phyloP scores from a whole-genome alignment of 208 protist species.

The Spironucleus salmonicida region DNA sequence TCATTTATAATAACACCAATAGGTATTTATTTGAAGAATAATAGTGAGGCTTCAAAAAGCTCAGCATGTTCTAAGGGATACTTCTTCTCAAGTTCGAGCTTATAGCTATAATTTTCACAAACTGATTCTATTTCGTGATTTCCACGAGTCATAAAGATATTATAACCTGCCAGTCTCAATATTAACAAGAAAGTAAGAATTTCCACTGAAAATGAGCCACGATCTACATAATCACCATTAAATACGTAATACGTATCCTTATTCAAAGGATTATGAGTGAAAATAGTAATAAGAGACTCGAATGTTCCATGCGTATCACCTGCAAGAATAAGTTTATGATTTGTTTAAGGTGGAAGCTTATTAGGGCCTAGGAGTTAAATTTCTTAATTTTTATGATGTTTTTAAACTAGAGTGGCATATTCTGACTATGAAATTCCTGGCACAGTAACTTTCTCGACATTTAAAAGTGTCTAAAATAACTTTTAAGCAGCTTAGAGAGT shows the following conservation, averaged over 20 bases:
- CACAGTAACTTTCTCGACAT: too few relatives aligned
- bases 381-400: too few relatives aligned
- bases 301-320: constrained; percentile 30
- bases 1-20: neutral
- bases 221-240: constrained; percentile 43
- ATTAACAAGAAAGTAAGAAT: constrained; percentile 30
- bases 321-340: neutral
- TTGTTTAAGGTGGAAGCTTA: too few relatives aligned
- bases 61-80: neutral
- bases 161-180: constrained; percentile 23
- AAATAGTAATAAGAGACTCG: neutral
- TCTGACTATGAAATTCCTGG: too few relatives aligned
- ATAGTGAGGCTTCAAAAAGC: neutral
- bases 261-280: neutral
- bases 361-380: too few relatives aligned
- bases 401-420: too few relatives aligned
- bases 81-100: constrained; percentile 4
- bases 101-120: constrained; percentile 58
- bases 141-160: constrained; percentile 39
- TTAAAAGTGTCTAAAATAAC: too few relatives aligned
- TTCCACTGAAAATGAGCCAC: constrained; percentile 36
- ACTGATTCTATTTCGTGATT: constrained; percentile 41
- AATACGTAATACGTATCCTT: constrained; percentile 33
- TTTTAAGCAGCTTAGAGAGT: too few relatives aligned
- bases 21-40: neutral